phyloP scores from a whole-genome alignment of 2,329 filamentous ascomycete species.

The Epichloe elymi region DNA sequence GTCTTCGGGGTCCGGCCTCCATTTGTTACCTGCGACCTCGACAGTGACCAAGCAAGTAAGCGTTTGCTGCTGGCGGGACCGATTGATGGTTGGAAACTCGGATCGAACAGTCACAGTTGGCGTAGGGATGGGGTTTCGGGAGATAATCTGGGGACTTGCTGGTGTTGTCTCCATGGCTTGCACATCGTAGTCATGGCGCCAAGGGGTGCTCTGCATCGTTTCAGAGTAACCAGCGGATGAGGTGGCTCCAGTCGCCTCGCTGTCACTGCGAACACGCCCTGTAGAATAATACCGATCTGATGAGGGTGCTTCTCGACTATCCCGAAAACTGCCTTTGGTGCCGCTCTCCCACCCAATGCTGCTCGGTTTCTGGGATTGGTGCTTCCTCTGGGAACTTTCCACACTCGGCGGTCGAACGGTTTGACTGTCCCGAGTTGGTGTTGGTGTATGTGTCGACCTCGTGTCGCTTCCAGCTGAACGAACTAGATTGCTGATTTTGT shows the following conservation, averaged over 20 bases:
- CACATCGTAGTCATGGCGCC: constrained; percentile 87
- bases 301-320: constrained; percentile 33
- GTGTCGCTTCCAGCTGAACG: constrained; percentile 60
- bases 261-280: constrained; percentile 63
- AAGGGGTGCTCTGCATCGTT: constrained; percentile 54
- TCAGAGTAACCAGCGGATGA: constrained; percentile 75
- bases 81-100: constrained; percentile 87
- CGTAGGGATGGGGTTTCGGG: constrained; percentile 77
- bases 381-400: constrained; percentile 24
- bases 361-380: constrained; percentile 20
- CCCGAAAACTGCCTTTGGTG: constrained; percentile 29
- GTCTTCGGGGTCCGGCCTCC: constrained; percentile 76
- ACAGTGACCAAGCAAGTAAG: constrained; percentile 89
- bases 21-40: constrained; percentile 86
- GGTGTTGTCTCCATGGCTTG: constrained; percentile 89
- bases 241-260: constrained; percentile 57
- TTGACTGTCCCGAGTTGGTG: constrained; percentile 58
- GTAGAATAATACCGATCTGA: constrained; percentile 33
- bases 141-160: constrained; percentile 55
- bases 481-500: constrained; percentile 90
- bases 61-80: constrained; percentile 87
- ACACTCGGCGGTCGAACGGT: constrained; percentile 40
- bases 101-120: constrained; percentile 90
- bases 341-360: constrained; percentile 17
- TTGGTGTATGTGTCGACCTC: constrained; percentile 37